A percentile compares a stretch with the other conserved stretches of the same genome.
Conservation (phyloP, 345 rosid genomes). For the Hevea brasiliensis region DNA sequence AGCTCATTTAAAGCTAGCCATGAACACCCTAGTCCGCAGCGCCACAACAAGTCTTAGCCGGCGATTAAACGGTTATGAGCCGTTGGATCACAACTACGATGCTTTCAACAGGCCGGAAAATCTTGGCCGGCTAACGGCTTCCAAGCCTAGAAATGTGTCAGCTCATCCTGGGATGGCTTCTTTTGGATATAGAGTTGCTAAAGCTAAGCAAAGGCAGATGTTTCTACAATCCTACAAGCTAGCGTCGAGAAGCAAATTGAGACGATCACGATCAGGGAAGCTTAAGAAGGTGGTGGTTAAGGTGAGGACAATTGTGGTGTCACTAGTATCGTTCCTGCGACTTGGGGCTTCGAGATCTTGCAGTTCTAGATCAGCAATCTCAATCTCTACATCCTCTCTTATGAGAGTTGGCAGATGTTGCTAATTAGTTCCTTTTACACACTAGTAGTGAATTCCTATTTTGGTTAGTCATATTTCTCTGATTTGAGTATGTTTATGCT, state of each 20-base stretch:
- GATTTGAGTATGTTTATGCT: too few relatives aligned
- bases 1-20: background rate
- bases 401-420: slow-evolving; percentile 1
- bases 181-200: slow-evolving; percentile 30
- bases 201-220: slow-evolving; percentile 50
- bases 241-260: slow-evolving; percentile 23
- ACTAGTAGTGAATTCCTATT: too few relatives aligned
- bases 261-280: slow-evolving; percentile 21
- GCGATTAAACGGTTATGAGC: slow-evolving; percentile 17
- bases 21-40: slow-evolving; percentile 14
- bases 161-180: slow-evolving; percentile 19
- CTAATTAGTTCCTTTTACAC: background rate
- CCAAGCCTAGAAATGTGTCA: slow-evolving; percentile 24
- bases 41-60: slow-evolving; percentile 6
- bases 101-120: background rate
- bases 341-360: slow-evolving; percentile 25
- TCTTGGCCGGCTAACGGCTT: slow-evolving; percentile 7
- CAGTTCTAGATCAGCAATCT: slow-evolving; percentile 30
- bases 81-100: background rate
- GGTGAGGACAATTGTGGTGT: slow-evolving; percentile 31
- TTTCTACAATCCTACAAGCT: slow-evolving; percentile 49
- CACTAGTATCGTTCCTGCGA: slow-evolving; percentile 28
- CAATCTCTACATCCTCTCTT: slow-evolving; percentile 25
- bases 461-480: too few relatives aligned
- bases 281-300: slow-evolving; percentile 39